Evolutionary conservation across 768 basidiomycete genomes (phyloP), one percentile per base, ranked within the genome.

Genomic region (Lentinula detonsa): DNA sequence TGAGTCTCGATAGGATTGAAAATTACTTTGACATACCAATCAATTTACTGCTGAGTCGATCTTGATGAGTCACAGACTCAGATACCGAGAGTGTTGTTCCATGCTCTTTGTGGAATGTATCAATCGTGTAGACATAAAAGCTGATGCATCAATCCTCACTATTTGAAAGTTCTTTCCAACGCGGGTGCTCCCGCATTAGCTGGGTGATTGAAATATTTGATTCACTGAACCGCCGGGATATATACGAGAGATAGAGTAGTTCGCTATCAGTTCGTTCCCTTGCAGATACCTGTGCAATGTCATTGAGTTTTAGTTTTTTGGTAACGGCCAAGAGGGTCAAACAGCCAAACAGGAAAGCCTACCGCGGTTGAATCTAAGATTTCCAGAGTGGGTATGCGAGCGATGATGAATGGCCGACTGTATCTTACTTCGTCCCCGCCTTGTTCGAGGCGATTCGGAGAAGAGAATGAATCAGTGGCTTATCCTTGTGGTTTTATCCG

Each of bases 191-290:
- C 66, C 73, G 68, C 61, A 68, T 62, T 55, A 60, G n/a, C 13
- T 15, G 21, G 9, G 48, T 18, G 9, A 79, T 78, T 43, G 74
- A 75, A 46, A 78, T 79, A 18, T 81, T 74, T 40, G 80, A 74
- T 42, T 63, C 57, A 10, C 69, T 28, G 59, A 76, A 78, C 43
- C 81, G 70, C 50, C 78, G 81, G 57, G 78, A 76, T 63, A 92
- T 74, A 63, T 79, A 76, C 10, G 90, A 88, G 53, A 94, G 77
- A 73, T 94, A 96, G 69, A 90, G 90, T 28, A 92, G 69, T 72
- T 96, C 93, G 53, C 85, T 84, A 67, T 95, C 93, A n/a, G 73
- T 75, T 43, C 93, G 81, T 70, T 94, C 91, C 64, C 80, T 85
- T 8, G 70, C 64, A 8, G 87, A 82, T 49, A 95, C 83, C 91